Percentiles rank a stretch among this genome's conserved stretches.
Evolutionary conservation across 352 stramenopile species (phyloP).

Genomic region (Pythium apleroticum): DNA sequence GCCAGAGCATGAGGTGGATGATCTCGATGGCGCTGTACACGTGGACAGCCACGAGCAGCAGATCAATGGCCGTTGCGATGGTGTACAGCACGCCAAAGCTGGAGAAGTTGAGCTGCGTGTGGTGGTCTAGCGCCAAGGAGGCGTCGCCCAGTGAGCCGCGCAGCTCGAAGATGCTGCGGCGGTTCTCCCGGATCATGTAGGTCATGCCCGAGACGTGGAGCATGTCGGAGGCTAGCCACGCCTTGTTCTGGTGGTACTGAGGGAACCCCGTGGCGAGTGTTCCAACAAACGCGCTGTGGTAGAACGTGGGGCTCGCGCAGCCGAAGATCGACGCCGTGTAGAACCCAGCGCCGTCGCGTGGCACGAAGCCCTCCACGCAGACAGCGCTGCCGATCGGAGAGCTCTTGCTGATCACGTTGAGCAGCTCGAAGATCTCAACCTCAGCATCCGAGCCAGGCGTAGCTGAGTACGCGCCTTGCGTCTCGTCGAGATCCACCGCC

Average conservation of each 20-base stretch:
- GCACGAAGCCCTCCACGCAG: slow-evolving; percentile 27
- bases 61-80: slow-evolving; percentile 23
- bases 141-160: not conserved
- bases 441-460: slow-evolving; percentile 21
- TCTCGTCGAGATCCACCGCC: not conserved
- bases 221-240: slow-evolving; percentile 27
- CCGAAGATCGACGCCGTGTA: slow-evolving; percentile 27
- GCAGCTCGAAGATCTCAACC: slow-evolving; percentile 28
- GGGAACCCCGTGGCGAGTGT: slow-evolving; percentile 16
- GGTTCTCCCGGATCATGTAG: slow-evolving; percentile 33
- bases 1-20: slow-evolving; percentile 25
- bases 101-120: slow-evolving; percentile 30
- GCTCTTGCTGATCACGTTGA: slow-evolving; percentile 29
- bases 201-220: slow-evolving; percentile 31
- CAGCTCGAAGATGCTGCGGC: slow-evolving; percentile 22
- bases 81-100: slow-evolving; percentile 28
- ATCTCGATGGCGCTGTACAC: slow-evolving; percentile 23
- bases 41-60: slow-evolving; percentile 26
- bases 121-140: slow-evolving; percentile 16
- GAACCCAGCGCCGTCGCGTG: slow-evolving; percentile 4
- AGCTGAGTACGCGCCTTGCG: slow-evolving; percentile 14
- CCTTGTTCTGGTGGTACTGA: slow-evolving; percentile 31
- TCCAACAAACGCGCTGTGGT: slow-evolving; percentile 28
- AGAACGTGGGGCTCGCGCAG: slow-evolving; percentile 24
- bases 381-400: slow-evolving; percentile 17